These are phyloP conservation scores for Penicillium corylophilum DNA, from an alignment of 2,329 filamentous ascomycete species.

Conservation along the genomic window DNA sequence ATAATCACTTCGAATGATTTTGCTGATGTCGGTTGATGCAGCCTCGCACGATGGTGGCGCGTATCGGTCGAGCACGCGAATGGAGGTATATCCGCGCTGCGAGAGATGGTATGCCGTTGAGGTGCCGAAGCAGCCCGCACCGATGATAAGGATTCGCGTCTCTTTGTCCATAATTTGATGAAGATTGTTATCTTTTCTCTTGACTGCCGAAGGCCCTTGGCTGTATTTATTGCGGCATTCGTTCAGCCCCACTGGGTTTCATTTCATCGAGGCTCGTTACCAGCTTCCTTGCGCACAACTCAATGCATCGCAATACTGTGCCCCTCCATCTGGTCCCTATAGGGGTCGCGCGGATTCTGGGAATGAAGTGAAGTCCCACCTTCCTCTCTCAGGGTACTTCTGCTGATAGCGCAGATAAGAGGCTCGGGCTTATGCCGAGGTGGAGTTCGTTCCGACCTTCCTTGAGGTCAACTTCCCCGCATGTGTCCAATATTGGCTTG, in stretches of 20 bases:
- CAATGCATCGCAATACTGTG: not conserved
- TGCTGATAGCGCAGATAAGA: not conserved
- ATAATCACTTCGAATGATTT: conserved; percentile 24
- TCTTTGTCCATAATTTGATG: not conserved
- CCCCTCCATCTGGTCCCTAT: not conserved
- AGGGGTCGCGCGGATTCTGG: not conserved
- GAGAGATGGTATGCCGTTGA: conserved; percentile 14
- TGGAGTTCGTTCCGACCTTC: conserved; percentile 7
- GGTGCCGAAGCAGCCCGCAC: conserved; percentile 11
- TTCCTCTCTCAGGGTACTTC: not conserved
- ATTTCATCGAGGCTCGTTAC: not conserved
- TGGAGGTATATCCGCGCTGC: conserved; percentile 6
- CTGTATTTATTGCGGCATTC: conserved; percentile 9
- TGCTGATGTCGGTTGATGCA: conserved; percentile 22
- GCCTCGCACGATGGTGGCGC: conserved; percentile 18
- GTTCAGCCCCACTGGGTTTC: not conserved
- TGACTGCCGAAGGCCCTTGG: not conserved
- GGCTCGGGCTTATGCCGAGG: not conserved
- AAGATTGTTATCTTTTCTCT: not conserved
- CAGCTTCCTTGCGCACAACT: conserved; percentile 1
- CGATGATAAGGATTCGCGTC: conserved; percentile 8
- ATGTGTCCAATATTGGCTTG: not conserved
- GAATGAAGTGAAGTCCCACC: not conserved
- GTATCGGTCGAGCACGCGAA: conserved; percentile 9
- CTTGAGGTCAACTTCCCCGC: not conserved